Evolutionary conservation across 306 rosid species (phyloP).

Genomic region (Potentilla sterilis): DNA sequence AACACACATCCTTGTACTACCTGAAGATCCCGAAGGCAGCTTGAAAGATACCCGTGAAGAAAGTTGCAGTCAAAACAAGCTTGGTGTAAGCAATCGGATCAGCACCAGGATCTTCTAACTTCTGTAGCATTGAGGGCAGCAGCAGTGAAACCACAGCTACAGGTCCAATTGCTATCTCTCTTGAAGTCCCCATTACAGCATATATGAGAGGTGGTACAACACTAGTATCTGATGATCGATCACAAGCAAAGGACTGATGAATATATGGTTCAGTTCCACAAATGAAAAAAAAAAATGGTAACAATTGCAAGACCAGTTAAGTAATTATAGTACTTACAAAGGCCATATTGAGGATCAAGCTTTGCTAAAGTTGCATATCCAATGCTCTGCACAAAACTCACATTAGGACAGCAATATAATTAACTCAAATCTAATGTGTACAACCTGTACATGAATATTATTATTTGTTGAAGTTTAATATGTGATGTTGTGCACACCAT

Average conservation of each 20-base stretch:
- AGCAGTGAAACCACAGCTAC: constrained; percentile 84
- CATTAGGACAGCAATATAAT: not conserved
- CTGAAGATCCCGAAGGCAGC: constrained; percentile 70
- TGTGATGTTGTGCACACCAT: not conserved
- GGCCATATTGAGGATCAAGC: constrained; percentile 86
- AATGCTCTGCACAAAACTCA: constrained; percentile 59
- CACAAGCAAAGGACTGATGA: not conserved
- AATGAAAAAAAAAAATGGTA: not conserved
- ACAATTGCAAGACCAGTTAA: not conserved
- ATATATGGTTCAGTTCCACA: too few relatives aligned
- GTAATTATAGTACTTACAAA: constrained; percentile 54
- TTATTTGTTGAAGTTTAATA: not conserved
- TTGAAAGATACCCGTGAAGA: constrained; percentile 82
- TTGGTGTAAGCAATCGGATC: constrained; percentile 62
- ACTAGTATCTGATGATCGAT: constrained; percentile 56
- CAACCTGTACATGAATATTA: not conserved
- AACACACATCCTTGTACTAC: constrained; percentile 20
- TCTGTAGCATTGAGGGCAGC: constrained; percentile 67
- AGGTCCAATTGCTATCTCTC: constrained; percentile 85
- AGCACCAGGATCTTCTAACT: constrained; percentile 49
- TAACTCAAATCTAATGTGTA: not conserved
- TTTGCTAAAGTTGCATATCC: constrained; percentile 87
- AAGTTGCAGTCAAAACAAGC: constrained; percentile 64
- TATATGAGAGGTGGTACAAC: constrained; percentile 88
- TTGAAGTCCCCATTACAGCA: constrained; percentile 84